Conservation (phyloP, 352 stramenopile genomes). For the Pythium periplocum region DNA sequence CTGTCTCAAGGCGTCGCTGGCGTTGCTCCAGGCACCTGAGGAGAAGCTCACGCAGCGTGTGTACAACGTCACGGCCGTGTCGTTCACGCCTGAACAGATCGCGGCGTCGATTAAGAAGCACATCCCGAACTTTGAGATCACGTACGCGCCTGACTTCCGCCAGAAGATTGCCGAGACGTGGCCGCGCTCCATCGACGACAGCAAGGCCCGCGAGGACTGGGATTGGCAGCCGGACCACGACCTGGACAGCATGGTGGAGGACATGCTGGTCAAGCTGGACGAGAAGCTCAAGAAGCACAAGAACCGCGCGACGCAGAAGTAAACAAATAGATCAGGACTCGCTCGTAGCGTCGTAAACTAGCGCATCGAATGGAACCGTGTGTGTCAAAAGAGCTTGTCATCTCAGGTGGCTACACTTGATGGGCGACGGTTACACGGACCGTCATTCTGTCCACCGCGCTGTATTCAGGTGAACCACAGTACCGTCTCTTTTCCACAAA, state of each 20-base stretch:
- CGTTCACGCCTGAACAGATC: constrained; percentile 85
- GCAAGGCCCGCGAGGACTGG: constrained; percentile 79
- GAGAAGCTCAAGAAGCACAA: constrained; percentile 56
- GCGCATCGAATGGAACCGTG: too few relatives aligned
- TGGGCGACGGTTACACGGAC: too few relatives aligned
- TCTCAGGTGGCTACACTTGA: too few relatives aligned
- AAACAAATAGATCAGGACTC: constrained; percentile 2
- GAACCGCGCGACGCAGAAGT: constrained; percentile 6
- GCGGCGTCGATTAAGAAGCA: constrained; percentile 81
- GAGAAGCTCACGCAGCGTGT: constrained; percentile 75
- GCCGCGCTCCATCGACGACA: constrained; percentile 85
- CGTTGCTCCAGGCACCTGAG: constrained; percentile 69
- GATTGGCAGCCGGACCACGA: constrained; percentile 87
- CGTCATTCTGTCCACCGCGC: too few relatives aligned
- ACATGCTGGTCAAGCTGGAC: constrained; percentile 88
- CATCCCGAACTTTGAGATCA: constrained; percentile 84
- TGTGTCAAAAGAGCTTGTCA: too few relatives aligned
- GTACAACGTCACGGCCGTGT: constrained; percentile 91
- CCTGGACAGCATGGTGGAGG: constrained; percentile 83
- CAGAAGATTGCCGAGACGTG: constrained; percentile 91
- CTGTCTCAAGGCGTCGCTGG: constrained; percentile 82
- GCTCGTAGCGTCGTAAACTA: background rate
- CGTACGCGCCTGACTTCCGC: constrained; percentile 86
- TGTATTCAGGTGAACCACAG: too few relatives aligned
- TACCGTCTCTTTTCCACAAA: too few relatives aligned